A percentile compares a stretch with the other conserved stretches of the same genome.
Conservation (phyloP, 2,329 filamentous ascomycete species). For the Cladosporium sp. region DNA sequence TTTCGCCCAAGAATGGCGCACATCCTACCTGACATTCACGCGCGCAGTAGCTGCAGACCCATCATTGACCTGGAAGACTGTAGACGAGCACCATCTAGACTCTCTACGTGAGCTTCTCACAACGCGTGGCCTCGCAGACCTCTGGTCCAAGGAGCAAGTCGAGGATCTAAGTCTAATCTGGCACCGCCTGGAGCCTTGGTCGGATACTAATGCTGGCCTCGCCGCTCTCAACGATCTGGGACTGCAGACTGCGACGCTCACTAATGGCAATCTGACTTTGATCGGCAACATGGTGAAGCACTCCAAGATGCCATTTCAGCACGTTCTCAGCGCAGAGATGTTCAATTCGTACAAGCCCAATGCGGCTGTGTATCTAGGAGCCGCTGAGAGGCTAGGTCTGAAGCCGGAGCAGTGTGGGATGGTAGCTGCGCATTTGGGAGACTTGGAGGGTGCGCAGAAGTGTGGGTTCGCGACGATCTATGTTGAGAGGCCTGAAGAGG, state of each 20-base stretch:
- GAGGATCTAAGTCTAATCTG: constrained; percentile 59
- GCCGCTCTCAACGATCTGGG: constrained; percentile 41
- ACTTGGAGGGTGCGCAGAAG: constrained; percentile 65
- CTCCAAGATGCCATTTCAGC: constrained; percentile 62
- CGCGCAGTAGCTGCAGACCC: constrained; percentile 49
- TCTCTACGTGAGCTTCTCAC: constrained; percentile 61
- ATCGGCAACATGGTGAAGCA: constrained; percentile 63
- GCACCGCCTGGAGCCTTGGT: constrained; percentile 72
- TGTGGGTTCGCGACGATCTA: constrained; percentile 71
- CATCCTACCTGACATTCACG: constrained; percentile 55
- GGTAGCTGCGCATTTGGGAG: constrained; percentile 73
- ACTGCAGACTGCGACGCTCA: constrained; percentile 66
- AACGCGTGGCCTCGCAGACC: constrained; percentile 46
- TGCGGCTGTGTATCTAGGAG: constrained; percentile 67
- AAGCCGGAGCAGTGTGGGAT: constrained; percentile 66
- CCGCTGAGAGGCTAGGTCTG: constrained; percentile 59
- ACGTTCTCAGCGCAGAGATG: constrained; percentile 66
- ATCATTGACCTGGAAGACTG: constrained; percentile 59
- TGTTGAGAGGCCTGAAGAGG: constrained; percentile 68
- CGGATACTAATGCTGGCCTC: constrained; percentile 62
- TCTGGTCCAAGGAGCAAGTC: constrained; percentile 54
- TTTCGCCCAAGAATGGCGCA: constrained; percentile 72
- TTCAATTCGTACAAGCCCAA: constrained; percentile 76
- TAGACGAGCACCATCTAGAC: constrained; percentile 70
- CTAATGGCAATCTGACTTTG: constrained; percentile 71